These are phyloP conservation scores for Tolypocladium ovalisporum DNA, from an alignment of 2,329 filamentous ascomycete species.

Conservation along the genomic window DNA sequence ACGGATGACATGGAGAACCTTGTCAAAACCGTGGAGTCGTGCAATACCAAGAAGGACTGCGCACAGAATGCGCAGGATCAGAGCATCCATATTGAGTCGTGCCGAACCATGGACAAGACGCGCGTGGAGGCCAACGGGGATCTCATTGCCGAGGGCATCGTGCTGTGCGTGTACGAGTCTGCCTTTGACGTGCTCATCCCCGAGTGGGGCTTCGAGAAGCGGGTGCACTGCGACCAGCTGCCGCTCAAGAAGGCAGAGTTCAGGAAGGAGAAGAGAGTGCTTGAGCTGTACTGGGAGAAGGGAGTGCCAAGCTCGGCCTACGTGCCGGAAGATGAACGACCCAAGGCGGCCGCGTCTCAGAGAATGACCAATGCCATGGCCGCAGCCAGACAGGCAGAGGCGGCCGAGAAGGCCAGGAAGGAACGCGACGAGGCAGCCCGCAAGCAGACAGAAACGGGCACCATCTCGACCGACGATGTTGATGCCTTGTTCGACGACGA, in stretches of 20 bases:
- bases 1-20: constrained; percentile 79
- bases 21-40: constrained; percentile 85
- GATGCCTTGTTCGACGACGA: constrained; percentile 96
- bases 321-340: constrained; percentile 91
- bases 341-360: constrained; percentile 66
- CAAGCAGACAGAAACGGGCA: constrained; percentile 89
- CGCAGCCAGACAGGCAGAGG: constrained; percentile 70
- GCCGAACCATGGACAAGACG: constrained; percentile 89
- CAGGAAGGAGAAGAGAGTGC: constrained; percentile 85
- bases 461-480: constrained; percentile 84
- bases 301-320: constrained; percentile 93
- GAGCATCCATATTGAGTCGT: constrained; percentile 96
- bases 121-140: constrained; percentile 80
- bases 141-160: constrained; percentile 88
- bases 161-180: constrained; percentile 95
- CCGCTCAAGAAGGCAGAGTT: constrained; percentile 99
- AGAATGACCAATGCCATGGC: constrained; percentile 65
- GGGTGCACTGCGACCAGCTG: constrained; percentile 95
- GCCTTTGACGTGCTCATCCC: constrained; percentile 97
- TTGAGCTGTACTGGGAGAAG: constrained; percentile 99
- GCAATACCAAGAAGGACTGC: constrained; percentile 98
- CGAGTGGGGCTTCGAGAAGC: constrained; percentile 98
- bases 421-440: constrained; percentile 86
- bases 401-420: constrained; percentile 68
- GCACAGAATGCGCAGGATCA: constrained; percentile 96